Evolutionary conservation across 2,329 filamentous ascomycete genomes (phyloP), one percentile per base, ranked within the genome.

Genomic region (Pyrenochaeta sp.): DNA sequence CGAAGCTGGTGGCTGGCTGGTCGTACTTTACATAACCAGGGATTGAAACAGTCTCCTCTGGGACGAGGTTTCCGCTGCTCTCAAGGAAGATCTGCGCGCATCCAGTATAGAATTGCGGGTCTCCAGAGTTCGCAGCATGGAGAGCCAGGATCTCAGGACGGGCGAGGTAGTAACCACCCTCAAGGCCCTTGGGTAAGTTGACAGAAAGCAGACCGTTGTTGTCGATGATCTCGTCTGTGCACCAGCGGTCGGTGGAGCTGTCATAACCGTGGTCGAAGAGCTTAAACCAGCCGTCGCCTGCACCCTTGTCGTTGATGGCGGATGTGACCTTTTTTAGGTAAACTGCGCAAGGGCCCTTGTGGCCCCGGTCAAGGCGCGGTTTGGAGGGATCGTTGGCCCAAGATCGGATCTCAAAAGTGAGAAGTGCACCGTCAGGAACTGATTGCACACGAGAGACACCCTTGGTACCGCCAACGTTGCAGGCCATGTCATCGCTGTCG

Each of bases 241-340:
- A 92, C 89, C 90, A 93, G 72, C 86, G 80, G 28, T 80, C 74
- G 1, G 80, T 80, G 5, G 72, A 65, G 5, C 78, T 72, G 66
- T 90, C 82, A 76, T 90, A 91, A 45, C 88, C 89, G 50, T 89
- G 83, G 56, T 91, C 85, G 81, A 84, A 91, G 72, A 93, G 85
- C 82, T 92, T 92, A 83, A 93, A 91, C 91, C 90, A 93, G 39
- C 90, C 90, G 50, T 82, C 78, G 4, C 90, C 90, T 25, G 83
- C 60, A 64, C 72, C 79, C 25, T 59, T 56, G 49, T 86, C 86
- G 12, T 84, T 75, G 50, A 77, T 78, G 57, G 88, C 86, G 56
- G 87, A 82, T 62, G 81, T 77, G 1, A 92, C 85, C 68, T 86
- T 86, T 80, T 92, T 92, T 78, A 91, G 81, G 76, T 92, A 93